Evolutionary conservation across 2,329 filamentous ascomycete species (phyloP), one percentile per base, ranked within the genome.

Genomic region (Aspergillus uvarum): DNA sequence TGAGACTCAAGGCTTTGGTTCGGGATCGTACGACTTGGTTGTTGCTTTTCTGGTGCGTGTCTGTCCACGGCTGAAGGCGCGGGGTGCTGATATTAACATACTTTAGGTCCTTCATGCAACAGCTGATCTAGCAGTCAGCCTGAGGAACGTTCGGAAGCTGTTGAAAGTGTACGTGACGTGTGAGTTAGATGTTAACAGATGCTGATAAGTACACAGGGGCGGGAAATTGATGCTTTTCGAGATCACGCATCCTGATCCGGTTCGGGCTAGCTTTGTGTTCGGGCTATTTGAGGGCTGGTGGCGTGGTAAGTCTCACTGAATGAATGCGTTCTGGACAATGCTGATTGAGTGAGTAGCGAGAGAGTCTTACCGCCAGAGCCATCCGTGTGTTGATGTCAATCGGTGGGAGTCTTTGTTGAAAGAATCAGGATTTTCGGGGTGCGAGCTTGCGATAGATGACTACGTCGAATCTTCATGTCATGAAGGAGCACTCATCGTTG

Each of bases 21-120:
- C 54, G 31, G 66, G 58, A 3, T 60, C 56, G 1, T 67, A 66
- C 52, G 65, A 67, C 51, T 22, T 67, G 22, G 64, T 66, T 22
- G 63, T 63, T 19, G 64, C 64, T 5, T 64, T 50, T 7, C 22
- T 63, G 51, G 63, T 64, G 55, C 32, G 58, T 29, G 21, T 14
- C 24, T 14, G 12, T 35, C 12, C 5, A 47, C 10, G 24, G 3
- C 26, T n/a, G 5, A 2, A 54, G 5, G n/a, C 10, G n/a, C 16
- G 11, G 16, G 12, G 5, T 7, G 7, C 8, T 16, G n/a, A 5
- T 12, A 10, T 2, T 38, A 10, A 21, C 3, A 14, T 35, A 11
- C 2, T 3, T 12, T 50, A 64, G 60, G 60, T 62, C 0, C 38
- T 63, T 14, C 63, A 65, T 31, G 61, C 61, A 2, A 63, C 61